phyloP scores from a whole-genome alignment of 768 basidiomycete genomes.

The Phallus indusiatus region DNA sequence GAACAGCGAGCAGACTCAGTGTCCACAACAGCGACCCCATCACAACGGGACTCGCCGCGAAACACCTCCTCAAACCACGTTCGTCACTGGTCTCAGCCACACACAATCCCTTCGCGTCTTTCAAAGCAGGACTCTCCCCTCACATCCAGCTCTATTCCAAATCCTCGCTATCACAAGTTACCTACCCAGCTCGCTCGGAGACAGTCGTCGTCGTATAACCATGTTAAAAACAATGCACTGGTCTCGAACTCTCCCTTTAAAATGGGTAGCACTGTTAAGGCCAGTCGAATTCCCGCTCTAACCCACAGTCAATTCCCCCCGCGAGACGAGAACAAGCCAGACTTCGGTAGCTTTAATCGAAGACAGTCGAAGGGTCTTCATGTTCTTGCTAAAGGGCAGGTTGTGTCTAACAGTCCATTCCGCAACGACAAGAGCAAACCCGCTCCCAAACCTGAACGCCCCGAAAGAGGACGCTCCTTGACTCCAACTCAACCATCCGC shows the following conservation, averaged over 20 bases:
- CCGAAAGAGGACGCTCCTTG: slow-evolving; percentile 14
- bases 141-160: slow-evolving; percentile 1
- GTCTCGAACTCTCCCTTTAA: slow-evolving; percentile 86
- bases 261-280: slow-evolving; percentile 2
- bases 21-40: background rate
- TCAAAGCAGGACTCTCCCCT: slow-evolving; percentile 6
- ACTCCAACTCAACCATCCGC: slow-evolving; percentile 13
- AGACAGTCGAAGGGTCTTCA: slow-evolving; percentile 69
- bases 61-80: background rate
- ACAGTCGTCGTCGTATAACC: slow-evolving; percentile 69
- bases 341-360: slow-evolving; percentile 57
- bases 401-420: slow-evolving; percentile 80
- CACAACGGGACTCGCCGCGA: background rate
- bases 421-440: slow-evolving; percentile 21
- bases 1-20: background rate
- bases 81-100: background rate
- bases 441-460: background rate
- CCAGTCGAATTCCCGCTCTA: slow-evolving; percentile 45
- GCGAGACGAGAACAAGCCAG: slow-evolving; percentile 43
- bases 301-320: slow-evolving; percentile 25
- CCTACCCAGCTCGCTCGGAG: slow-evolving; percentile 50
- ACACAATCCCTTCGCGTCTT: background rate
- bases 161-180: slow-evolving; percentile 18
- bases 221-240: slow-evolving; percentile 66
- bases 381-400: slow-evolving; percentile 63